These are phyloP conservation scores for Cetradonia linearis DNA, from an alignment of 495 filamentous ascomycete genomes.

Conservation along the genomic window DNA sequence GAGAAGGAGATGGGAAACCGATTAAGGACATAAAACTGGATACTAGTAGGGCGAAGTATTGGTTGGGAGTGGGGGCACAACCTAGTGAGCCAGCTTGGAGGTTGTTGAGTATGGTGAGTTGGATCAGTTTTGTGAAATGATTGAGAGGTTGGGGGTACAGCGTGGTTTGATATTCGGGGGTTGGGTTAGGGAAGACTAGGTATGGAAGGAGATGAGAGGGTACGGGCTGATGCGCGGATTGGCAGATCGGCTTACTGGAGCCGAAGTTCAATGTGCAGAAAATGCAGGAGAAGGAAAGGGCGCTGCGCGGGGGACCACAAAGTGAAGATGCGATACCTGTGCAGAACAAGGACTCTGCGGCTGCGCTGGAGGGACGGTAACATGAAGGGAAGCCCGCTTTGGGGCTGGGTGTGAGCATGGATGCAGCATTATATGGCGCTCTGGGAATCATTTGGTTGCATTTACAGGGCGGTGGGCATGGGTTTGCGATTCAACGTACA, in stretches of 20 bases:
- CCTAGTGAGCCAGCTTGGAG: constrained; percentile 83
- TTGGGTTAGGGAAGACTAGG: constrained; percentile 6
- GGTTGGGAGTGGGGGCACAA: constrained; percentile 94
- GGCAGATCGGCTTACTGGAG: constrained; percentile 24
- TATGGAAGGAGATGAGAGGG: too few species aligned
- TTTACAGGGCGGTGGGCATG: background rate
- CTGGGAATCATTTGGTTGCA: background rate
- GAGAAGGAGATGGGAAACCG: constrained; percentile 43
- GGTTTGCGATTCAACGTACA: background rate
- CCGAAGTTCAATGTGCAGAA: constrained; percentile 20
- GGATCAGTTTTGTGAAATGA: constrained; percentile 22
- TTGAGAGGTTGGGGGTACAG: constrained; percentile 23
- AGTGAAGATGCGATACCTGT: background rate
- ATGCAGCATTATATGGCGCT: background rate
- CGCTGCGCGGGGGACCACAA: constrained; percentile 2
- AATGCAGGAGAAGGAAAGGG: constrained; percentile 16
- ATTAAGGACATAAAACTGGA: constrained; percentile 90
- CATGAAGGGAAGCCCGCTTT: background rate
- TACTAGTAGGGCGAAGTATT: constrained; percentile 72
- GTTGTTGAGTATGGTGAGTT: constrained; percentile 70
- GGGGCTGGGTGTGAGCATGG: background rate
- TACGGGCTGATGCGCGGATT: constrained; percentile 5
- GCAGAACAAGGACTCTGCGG: constrained; percentile 1
- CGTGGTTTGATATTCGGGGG: constrained; percentile 5
- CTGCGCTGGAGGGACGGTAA: constrained; percentile 1